Percentiles rank a stretch among this genome's conserved stretches.
Conservation (phyloP, 768 basidiomycete genomes). For the Kwoniella botswanensis region DNA sequence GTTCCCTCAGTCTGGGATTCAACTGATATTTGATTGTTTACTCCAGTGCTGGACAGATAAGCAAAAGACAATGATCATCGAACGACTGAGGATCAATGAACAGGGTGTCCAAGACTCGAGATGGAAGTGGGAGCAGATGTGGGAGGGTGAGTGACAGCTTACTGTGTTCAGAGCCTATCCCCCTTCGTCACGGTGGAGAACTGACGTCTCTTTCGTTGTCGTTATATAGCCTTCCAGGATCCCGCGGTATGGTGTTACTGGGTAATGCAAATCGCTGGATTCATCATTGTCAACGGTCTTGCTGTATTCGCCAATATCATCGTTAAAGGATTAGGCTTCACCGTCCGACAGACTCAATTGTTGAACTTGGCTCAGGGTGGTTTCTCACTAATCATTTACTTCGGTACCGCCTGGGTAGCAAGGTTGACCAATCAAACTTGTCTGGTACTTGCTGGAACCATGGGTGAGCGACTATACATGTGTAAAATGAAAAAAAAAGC, state of each 20-base stretch:
- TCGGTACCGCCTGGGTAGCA: constrained; percentile 44
- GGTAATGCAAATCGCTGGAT: constrained; percentile 63
- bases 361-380: constrained; percentile 59
- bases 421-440: constrained; percentile 62
- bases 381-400: constrained; percentile 54
- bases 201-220: background rate
- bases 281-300: constrained; percentile 63
- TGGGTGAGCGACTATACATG: constrained; percentile 34
- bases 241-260: constrained; percentile 63
- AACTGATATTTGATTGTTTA: too few relatives aligned
- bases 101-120: constrained; percentile 65
- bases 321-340: constrained; percentile 62
- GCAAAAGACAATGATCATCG: constrained; percentile 63
- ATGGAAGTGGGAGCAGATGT: constrained; percentile 61
- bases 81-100: constrained; percentile 65
- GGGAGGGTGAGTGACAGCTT: constrained; percentile 55
- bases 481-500: constrained; percentile 4
- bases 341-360: constrained; percentile 64
- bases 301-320: constrained; percentile 67
- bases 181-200: too few relatives aligned
- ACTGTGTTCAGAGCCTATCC: background rate
- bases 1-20: too few relatives aligned
- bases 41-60: constrained; percentile 61
- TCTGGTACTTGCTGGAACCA: constrained; percentile 63
- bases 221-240: constrained; percentile 59